Evolutionary conservation across 2,329 filamentous ascomycete species (phyloP).

Genomic region (Biscogniauxia mediterranea): DNA sequence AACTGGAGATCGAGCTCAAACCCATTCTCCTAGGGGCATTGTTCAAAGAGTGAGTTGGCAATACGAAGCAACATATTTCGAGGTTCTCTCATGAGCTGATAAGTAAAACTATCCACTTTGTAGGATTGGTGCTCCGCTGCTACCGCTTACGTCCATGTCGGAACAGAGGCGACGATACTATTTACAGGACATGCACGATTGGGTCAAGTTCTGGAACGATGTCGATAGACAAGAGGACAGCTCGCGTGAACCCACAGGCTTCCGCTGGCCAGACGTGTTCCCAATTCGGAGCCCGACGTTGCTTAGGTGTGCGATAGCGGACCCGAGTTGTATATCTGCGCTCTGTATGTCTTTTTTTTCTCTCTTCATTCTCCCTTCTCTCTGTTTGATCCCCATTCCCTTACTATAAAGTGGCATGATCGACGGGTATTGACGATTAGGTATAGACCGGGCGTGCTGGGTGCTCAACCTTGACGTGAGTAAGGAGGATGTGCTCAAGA

Average conservation of each 20-base stretch:
- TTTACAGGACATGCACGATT: constrained; percentile 7
- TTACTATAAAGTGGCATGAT: too few relatives aligned
- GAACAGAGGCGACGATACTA: constrained; percentile 7
- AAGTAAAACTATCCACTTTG: not conserved
- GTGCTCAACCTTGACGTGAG: constrained; percentile 8
- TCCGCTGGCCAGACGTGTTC: constrained; percentile 8
- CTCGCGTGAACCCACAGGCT: not conserved
- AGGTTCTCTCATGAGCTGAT: not conserved
- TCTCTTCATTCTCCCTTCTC: too few relatives aligned
- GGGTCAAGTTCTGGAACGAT: constrained; percentile 6
- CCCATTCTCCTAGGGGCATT: constrained; percentile 10
- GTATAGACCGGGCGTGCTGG: constrained; percentile 8
- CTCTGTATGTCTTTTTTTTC: constrained; percentile 5
- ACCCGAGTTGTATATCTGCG: constrained; percentile 1
- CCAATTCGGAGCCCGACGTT: constrained; percentile 9
- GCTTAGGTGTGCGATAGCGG: constrained; percentile 8
- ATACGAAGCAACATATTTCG: not conserved
- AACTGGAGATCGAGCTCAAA: constrained; percentile 7
- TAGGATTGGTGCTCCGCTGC: constrained; percentile 9
- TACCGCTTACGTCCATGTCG: constrained; percentile 6
- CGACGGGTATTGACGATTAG: too few relatives aligned
- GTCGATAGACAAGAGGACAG: constrained; percentile 8
- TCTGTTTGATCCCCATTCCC: too few relatives aligned
- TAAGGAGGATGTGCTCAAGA: constrained; percentile 5
- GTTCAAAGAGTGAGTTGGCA: constrained; percentile 7